Conservation (phyloP, 768 basidiomycete genomes). For the Lactifluus pinguis region DNA sequence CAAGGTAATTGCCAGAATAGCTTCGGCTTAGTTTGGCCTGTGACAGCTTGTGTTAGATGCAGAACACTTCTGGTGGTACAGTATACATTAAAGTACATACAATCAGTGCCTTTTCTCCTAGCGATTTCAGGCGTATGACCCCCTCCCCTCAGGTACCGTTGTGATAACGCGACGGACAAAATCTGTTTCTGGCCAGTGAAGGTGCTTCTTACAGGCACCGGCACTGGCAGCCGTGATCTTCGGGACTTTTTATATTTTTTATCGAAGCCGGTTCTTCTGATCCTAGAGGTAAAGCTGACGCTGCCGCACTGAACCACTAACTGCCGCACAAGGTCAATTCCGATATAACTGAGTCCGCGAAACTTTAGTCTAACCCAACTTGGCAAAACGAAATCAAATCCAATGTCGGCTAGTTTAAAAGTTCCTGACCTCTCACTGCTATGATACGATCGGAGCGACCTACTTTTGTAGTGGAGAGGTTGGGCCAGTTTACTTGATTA, state of each 20-base stretch:
- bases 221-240: neutral
- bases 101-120: neutral
- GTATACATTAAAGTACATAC: neutral
- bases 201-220: neutral
- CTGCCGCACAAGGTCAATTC: neutral
- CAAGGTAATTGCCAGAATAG: too few species aligned
- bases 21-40: too few species aligned
- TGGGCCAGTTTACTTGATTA: neutral
- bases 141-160: neutral
- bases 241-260: neutral
- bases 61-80: too few species aligned
- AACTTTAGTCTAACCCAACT: neutral
- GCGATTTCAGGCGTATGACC: neutral
- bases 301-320: too few species aligned
- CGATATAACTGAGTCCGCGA: neutral
- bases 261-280: too few species aligned
- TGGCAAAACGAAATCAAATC: neutral
- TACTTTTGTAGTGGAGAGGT: neutral
- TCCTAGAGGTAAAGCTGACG: too few species aligned
- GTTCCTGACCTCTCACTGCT: neutral
- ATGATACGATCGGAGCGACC: neutral
- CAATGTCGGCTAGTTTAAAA: neutral
- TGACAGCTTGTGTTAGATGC: too few species aligned
- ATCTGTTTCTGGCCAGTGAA: too few species aligned
- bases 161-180: too few species aligned